phyloP scores from a whole-genome alignment of 768 basidiomycete species.

The Tylopilus sp. region DNA sequence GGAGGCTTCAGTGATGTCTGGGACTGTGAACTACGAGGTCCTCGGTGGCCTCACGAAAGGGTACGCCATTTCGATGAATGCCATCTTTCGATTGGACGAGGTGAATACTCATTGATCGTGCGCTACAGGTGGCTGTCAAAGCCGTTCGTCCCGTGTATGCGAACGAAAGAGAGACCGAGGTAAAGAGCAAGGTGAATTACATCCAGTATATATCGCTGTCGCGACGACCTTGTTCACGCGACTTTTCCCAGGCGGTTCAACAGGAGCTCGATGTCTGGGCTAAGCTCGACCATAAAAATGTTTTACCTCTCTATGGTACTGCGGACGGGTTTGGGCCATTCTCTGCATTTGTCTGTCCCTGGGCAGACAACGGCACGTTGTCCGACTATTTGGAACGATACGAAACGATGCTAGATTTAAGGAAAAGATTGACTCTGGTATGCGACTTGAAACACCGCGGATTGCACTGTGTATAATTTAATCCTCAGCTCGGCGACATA shows the following conservation, averaged over 20 bases:
- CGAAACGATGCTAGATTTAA: constrained; percentile 7
- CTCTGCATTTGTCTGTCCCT: constrained; percentile 32
- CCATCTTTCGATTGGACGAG: no score
- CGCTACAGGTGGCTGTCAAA: constrained; percentile 27
- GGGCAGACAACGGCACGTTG: constrained; percentile 32
- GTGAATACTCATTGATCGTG: background rate
- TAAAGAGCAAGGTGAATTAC: constrained; percentile 16
- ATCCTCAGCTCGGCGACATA: constrained; percentile 23
- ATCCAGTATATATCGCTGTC: background rate
- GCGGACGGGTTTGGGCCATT: constrained; percentile 25
- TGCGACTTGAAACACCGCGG: background rate
- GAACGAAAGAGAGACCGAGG: background rate
- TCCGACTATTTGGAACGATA: constrained; percentile 27
- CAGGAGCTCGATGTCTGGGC: constrained; percentile 32
- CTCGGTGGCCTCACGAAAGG: background rate
- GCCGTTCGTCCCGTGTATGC: constrained; percentile 12
- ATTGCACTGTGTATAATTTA: background rate
- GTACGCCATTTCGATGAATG: constrained; percentile 7
- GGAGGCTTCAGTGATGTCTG: constrained; percentile 32
- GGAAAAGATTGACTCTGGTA: constrained; percentile 18
- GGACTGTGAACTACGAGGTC: constrained; percentile 12
- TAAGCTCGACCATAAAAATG: constrained; percentile 26
- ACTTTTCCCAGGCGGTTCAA: constrained; percentile 19
- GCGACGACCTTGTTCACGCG: constrained; percentile 5
- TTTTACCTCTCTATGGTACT: constrained; percentile 30